Base-by-base conservation (phyloP, 176 grass and related monocot genomes). In the Themeda triandra region DNA sequence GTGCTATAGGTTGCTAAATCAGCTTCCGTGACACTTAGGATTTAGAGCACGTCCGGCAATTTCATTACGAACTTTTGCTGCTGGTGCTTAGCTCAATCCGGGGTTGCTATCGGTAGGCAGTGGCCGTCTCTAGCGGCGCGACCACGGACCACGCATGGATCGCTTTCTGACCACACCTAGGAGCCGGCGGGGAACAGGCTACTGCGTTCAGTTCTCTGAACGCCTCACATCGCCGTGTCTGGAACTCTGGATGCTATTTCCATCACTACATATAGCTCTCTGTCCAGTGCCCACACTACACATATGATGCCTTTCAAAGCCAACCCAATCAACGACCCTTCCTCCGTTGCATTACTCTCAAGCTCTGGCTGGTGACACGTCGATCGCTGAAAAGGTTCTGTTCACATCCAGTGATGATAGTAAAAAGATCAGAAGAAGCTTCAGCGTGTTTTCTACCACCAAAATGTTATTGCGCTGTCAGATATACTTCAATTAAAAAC, bases 241-340 rank as follows among this genome's bases (percentile, higher is more conserved):
- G 35, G 37, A 39, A 2, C 33, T 5, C 33, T 2, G 17, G 69
- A 49, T 48, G 49, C 44, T 49, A 49, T 69, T 60, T 36, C 49
- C 69, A 4, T 63, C 18, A 41, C 15, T 49, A 18, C 49, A 19
- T 28, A 59, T 58, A 24, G 69, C 58, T 24, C 17, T 56, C 19
- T 62, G 60, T 58, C 63, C 70, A 36, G 30, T 35, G 87, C 87
- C 76, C 82, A 84, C 69, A 48, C 87, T 79, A 73, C 65, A 28
- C 19, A 1, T 17, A 10, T 54, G 82, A 13, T 23, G 82, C 67
- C 40, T 5, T 69, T 46, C 46, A 15, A 48, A 44, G 63, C 63
- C 44, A 33, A 36, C 70, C 41, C 85, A 25, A 54, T 41, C 53
- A 27, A 4, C 39, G 5, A 30, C n/a, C 41, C 64, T 28, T 24